Percentiles rank a stretch among this genome's conserved stretches.
Conservation (phyloP, 108 stramenopile genomes). For the Cyclostephanos tholiformis region DNA sequence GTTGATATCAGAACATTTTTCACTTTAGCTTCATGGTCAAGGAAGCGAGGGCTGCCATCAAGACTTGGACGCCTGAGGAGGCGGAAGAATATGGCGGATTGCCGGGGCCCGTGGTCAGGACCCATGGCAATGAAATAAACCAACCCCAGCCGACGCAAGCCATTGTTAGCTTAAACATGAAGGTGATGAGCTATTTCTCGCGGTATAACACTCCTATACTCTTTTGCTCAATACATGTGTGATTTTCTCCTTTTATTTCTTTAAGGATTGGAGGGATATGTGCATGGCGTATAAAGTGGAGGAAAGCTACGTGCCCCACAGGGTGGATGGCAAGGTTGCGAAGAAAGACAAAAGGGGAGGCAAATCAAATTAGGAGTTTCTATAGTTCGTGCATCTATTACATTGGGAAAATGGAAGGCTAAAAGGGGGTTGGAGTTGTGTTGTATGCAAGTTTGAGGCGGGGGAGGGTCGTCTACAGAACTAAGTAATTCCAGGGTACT, state of each 20-base stretch:
- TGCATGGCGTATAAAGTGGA: constrained; percentile 59
- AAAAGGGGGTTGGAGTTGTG: not conserved
- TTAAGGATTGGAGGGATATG: constrained; percentile 75
- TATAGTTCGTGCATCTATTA: not conserved
- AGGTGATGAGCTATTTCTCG: constrained; percentile 9
- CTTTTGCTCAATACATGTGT: not conserved
- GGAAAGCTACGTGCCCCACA: constrained; percentile 67
- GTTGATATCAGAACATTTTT: constrained; percentile 70
- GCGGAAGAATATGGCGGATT: constrained; percentile 28
- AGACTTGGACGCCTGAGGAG: constrained; percentile 27
- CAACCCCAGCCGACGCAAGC: constrained; percentile 55
- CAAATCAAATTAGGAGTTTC: constrained; percentile 4
- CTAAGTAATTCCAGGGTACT: no score
- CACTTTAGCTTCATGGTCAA: constrained; percentile 84
- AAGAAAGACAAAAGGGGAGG: constrained; percentile 18
- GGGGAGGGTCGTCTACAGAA: no score
- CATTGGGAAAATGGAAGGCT: not conserved
- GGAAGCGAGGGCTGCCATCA: constrained; percentile 51
- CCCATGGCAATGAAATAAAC: not conserved
- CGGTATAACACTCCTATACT: not conserved
- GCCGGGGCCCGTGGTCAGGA: constrained; percentile 40
- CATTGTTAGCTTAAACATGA: constrained; percentile 71
- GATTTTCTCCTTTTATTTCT: not conserved
- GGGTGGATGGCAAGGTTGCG: constrained; percentile 28
- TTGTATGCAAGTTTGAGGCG: not conserved